Conservation (phyloP, 2,329 filamentous ascomycete species). For the Sphaerulina populicola region DNA sequence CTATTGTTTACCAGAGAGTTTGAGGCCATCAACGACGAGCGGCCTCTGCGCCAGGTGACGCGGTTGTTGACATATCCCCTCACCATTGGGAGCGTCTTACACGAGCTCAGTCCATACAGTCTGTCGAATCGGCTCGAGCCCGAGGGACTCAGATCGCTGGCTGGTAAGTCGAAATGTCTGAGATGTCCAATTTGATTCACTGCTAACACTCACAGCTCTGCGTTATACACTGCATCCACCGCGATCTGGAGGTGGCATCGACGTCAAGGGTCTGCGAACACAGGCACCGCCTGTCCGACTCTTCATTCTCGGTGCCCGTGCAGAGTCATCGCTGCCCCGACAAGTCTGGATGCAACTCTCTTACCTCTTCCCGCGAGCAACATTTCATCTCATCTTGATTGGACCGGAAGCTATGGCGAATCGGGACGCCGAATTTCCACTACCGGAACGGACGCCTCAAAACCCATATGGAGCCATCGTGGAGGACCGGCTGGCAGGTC, state of each 20-base stretch:
- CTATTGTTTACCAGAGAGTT: constrained; percentile 90
- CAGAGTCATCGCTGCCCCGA: constrained; percentile 91
- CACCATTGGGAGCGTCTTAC: constrained; percentile 82
- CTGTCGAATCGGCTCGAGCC: constrained; percentile 71
- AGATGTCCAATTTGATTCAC: neutral
- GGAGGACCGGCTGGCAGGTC: constrained; percentile 78
- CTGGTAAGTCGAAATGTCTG: constrained; percentile 53
- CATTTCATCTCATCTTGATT: constrained; percentile 87
- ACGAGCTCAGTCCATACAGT: constrained; percentile 89
- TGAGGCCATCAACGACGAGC: constrained; percentile 80
- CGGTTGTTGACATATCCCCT: constrained; percentile 87
- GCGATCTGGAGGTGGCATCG: constrained; percentile 61
- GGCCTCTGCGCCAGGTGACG: constrained; percentile 86
- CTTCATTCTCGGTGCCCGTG: constrained; percentile 88
- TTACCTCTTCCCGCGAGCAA: constrained; percentile 89
- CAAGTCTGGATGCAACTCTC: constrained; percentile 89
- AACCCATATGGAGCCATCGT: constrained; percentile 94
- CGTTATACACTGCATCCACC: constrained; percentile 91
- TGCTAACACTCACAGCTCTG: constrained; percentile 52
- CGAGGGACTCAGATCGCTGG: constrained; percentile 89
- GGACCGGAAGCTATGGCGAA: constrained; percentile 94
- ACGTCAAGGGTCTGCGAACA: constrained; percentile 70
- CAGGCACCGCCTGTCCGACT: constrained; percentile 82
- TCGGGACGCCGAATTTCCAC: constrained; percentile 82
- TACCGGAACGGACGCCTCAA: constrained; percentile 70